phyloP scores from a whole-genome alignment of 2,329 filamentous ascomycete genomes.

The Helotiales sp. region DNA sequence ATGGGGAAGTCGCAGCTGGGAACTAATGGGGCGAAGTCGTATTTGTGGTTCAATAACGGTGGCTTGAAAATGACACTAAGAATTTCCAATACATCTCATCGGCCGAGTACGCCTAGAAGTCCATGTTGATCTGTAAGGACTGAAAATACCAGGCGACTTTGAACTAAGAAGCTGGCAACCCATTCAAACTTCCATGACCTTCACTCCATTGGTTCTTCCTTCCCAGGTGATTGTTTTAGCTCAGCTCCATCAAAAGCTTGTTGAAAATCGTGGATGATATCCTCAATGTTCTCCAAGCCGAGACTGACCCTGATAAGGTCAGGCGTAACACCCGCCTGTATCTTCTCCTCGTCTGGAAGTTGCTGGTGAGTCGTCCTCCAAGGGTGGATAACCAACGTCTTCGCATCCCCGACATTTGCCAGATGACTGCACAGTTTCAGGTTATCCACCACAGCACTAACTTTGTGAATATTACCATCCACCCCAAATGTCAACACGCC shows the following conservation, averaged over 20 bases:
- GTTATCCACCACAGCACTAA: no score
- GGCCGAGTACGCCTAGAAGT: background rate
- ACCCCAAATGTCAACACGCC: slow-evolving; percentile 72
- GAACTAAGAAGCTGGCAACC: no score
- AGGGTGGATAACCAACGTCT: slow-evolving; percentile 69
- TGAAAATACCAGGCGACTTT: no score
- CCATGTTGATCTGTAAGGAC: no score
- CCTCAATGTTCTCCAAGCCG: slow-evolving; percentile 71
- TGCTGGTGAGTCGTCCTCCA: slow-evolving; percentile 73
- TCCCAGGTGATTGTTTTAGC: slow-evolving; percentile 11
- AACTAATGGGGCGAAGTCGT: background rate
- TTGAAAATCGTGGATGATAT: slow-evolving; percentile 68
- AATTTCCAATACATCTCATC: background rate
- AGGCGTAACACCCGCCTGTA: slow-evolving; percentile 65
- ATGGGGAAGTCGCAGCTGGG: background rate
- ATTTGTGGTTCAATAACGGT: background rate
- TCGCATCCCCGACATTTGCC: slow-evolving; percentile 69
- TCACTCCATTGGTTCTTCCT: background rate
- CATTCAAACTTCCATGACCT: background rate
- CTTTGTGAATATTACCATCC: slow-evolving; percentile 66
- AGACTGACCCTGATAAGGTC: slow-evolving; percentile 48
- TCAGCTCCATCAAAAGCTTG: slow-evolving; percentile 29
- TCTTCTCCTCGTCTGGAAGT: slow-evolving; percentile 63
- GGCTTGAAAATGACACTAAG: background rate
- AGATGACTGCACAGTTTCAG: no score